A percentile compares a stretch with the other conserved stretches of the same genome.
Conservation (phyloP, 768 basidiomycete genomes). For the Tulasnella sp. region DNA sequence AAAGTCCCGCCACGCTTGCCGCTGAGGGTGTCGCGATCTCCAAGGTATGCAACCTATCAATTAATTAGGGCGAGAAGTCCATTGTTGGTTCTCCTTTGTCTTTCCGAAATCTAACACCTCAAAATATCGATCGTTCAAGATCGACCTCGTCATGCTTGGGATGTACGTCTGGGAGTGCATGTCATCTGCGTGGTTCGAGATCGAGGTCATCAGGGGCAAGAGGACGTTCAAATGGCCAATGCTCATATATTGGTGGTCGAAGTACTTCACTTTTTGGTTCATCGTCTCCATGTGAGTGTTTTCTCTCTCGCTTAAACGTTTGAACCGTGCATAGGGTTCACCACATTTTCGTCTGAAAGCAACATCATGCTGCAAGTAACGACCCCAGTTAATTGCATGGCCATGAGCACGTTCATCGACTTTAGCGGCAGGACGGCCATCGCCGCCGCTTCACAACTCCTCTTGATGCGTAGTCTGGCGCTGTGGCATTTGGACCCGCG, state of each 20-base stretch:
- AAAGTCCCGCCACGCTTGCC: no score
- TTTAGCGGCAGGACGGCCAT: slow-evolving; percentile 17
- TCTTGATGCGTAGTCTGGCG: slow-evolving; percentile 37
- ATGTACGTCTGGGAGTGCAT: slow-evolving; percentile 8
- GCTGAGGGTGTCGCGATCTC: no score
- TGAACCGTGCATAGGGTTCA: not conserved
- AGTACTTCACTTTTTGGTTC: no score
- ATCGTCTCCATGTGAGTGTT: not conserved
- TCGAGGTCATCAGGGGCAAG: slow-evolving; percentile 6
- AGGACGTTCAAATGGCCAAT: not conserved
- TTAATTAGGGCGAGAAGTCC: no score
- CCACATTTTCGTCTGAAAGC: not conserved
- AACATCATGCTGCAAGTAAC: slow-evolving; percentile 6
- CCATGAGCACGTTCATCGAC: slow-evolving; percentile 40
- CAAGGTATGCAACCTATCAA: no score
- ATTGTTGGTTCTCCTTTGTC: not conserved
- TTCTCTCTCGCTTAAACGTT: not conserved
- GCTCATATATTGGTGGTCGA: slow-evolving; percentile 4
- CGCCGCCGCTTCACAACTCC: slow-evolving; percentile 15
- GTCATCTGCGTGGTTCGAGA: not conserved
- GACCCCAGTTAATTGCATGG: slow-evolving; percentile 30
- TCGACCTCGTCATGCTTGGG: not conserved
- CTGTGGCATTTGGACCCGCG: slow-evolving; percentile 52
- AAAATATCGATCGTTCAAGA: no score
- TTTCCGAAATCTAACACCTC: not conserved